Evolutionary conservation across 192 early-diverging fungal species (phyloP).

Genomic region (Linnemannia schmuckeri): DNA sequence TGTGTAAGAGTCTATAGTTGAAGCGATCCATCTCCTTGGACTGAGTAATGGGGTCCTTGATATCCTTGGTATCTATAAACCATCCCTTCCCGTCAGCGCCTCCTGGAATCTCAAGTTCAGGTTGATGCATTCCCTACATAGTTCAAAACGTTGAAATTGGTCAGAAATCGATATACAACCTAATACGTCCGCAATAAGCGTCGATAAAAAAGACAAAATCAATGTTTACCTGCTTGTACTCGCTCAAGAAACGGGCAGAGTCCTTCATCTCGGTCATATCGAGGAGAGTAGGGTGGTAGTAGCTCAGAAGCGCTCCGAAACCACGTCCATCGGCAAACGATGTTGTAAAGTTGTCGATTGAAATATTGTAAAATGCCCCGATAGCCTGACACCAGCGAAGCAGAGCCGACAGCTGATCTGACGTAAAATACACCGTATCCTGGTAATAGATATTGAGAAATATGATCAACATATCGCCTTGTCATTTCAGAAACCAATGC

Average conservation of each 20-base stretch:
- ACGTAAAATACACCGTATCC: slow-evolving; percentile 56
- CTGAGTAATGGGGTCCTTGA: slow-evolving; percentile 47
- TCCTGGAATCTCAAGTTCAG: slow-evolving; percentile 26
- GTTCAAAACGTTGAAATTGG: neutral
- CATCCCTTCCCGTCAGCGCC: slow-evolving; percentile 37
- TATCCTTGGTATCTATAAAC: slow-evolving; percentile 44
- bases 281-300: slow-evolving; percentile 55
- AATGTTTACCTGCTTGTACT: slow-evolving; percentile 44
- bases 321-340: slow-evolving; percentile 57
- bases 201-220: neutral
- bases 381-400: slow-evolving; percentile 57
- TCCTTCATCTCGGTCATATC: slow-evolving; percentile 54
- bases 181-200: neutral
- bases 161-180: neutral
- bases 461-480: neutral
- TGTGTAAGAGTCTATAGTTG: slow-evolving; percentile 52
- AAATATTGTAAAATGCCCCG: slow-evolving; percentile 47
- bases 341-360: slow-evolving; percentile 55
- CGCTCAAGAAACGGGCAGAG: slow-evolving; percentile 45
- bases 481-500: neutral
- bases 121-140: slow-evolving; percentile 40
- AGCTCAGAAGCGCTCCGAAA: slow-evolving; percentile 49
- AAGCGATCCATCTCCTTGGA: slow-evolving; percentile 56
- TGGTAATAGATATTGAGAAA: neutral
- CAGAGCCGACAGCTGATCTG: slow-evolving; percentile 52